Evolutionary conservation across 2,329 filamentous ascomycete species (phyloP), one percentile per base, ranked within the genome.

Genomic region (Colletotrichum sp.): DNA sequence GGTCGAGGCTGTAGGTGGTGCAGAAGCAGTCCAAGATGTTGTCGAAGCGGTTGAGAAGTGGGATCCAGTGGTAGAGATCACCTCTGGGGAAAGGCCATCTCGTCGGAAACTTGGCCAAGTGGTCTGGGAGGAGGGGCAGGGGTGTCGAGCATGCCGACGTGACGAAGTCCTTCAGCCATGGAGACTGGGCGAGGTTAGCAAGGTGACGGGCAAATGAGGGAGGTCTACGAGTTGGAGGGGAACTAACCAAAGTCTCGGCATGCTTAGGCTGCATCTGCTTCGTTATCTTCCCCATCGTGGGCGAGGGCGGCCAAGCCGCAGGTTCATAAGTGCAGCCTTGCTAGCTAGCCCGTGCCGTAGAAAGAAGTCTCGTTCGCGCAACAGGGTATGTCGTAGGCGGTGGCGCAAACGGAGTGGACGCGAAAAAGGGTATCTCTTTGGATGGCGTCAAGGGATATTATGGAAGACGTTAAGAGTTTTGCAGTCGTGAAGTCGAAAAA

Each of bases 21-120:
- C 93, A 95, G 83, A 98, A 96, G 52, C 92, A 89, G 80, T 98
- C 95, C 55, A 99, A 88, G 78, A 99, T 93, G 81, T 91, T 92
- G 85, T 99, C 97, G 85, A 99, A 99, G 74, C 96, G 93, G 85
- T 99, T 98, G 76, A 99, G 87, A 28, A 98, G 90, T 32, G 95
- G 93, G 79, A 99, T 98, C 98, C 98, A 99, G 88, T 99, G 96
- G 84, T 99, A 99, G 34, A 99, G 89, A 84, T 99, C 97, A 77
- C 97, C 98, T 84, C 96, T 92, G 52, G 96, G 96, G 82, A 99
- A 98, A 3, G 96, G 96, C 97, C 97, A 99, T 90, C 93, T 90
- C 78, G 93, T 93, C 75, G 96, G 96, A 83, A 99, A 99, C 72
- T 90, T 91, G 80, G 90, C 89, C 79, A 99, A 93, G 79, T 94